Base-by-base conservation (phyloP, 176 grass and related monocot genomes). In the Oryza glaberrima region DNA sequence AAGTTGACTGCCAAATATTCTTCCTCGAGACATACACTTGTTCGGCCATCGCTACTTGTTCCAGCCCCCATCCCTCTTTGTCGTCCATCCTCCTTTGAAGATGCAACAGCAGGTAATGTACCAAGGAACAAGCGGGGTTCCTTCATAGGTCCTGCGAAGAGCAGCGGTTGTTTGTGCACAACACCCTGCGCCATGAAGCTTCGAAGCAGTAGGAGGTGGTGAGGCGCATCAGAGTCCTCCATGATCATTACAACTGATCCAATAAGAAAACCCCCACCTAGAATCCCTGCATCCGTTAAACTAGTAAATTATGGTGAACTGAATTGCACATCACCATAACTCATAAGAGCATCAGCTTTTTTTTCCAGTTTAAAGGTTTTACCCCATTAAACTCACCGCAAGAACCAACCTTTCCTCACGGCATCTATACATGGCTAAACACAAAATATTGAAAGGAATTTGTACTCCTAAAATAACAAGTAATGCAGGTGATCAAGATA, bases 231-330 rank as follows among this genome's bases (percentile, higher is more conserved):
- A 2, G 80, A 61, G 2, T 98, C 96, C 83, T 98, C 96, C 91
- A 98, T 98, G 63, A 98, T 73, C 91, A 95, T 95, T 36, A 95
- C 93, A 20, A 98, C 40, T 25, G 96, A 92, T 1, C 96, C 93
- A 8, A 98, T 75, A 54, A 92, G 83, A 71, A 95, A 94, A 1
- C 93, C 96, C 6, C 96, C 93, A 17, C 93, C 96, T 43, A 98
- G 88, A 70, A 98, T 98, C 65, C 81, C 96, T 98, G 64, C 54
- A 83, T 69, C 20, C 38, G 23, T 15, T 70, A 54, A 10, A 0
- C 35, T 38, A 15, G 36, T 58, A 54, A 45, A 43, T 14, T 9
- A 36, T 35, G 0, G 23, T 17, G 43, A 41, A 38, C 1, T 25
- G 54, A n/a, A 52, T 30, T 60, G 20, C 20, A 61, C 17, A 60